Conservation (phyloP, 176 grass and related monocot genomes). For the Carex scoparia region DNA sequence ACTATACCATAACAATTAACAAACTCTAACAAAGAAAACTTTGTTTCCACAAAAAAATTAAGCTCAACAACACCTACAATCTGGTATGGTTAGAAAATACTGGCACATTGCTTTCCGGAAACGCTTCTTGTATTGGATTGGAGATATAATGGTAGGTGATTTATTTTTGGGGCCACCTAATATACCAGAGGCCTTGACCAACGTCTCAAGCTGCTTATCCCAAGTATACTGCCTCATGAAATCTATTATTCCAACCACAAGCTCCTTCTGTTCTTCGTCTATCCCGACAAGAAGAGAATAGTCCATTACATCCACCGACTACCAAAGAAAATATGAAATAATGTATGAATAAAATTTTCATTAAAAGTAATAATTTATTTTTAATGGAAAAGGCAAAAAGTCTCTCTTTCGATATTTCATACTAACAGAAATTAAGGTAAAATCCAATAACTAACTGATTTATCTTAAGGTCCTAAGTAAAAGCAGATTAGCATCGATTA, state of each 20-base stretch:
- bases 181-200: conserved; percentile 91
- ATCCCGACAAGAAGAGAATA: conserved; percentile 81
- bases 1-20: neutral
- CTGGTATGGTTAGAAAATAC: conserved; percentile 70
- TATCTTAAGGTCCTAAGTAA: neutral
- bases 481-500: neutral
- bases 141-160: conserved; percentile 70
- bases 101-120: conserved; percentile 93
- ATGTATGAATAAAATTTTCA: neutral
- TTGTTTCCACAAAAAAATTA: neutral
- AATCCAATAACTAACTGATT: neutral
- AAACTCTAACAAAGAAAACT: neutral
- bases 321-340: conserved; percentile 16
- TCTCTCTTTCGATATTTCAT: neutral
- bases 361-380: neutral
- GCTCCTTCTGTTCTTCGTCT: conserved; percentile 59
- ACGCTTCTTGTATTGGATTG: conserved; percentile 78
- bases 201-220: conserved; percentile 95
- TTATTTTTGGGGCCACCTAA: conserved; percentile 73
- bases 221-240: conserved; percentile 89
- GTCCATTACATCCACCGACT: conserved; percentile 83
- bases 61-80: conserved; percentile 46
- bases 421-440: neutral
- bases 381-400: neutral
- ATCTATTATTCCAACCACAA: conserved; percentile 90